Evolutionary conservation across 345 rosid species (phyloP), one percentile per base, ranked within the genome.

Genomic region (Aegle marmelos): DNA sequence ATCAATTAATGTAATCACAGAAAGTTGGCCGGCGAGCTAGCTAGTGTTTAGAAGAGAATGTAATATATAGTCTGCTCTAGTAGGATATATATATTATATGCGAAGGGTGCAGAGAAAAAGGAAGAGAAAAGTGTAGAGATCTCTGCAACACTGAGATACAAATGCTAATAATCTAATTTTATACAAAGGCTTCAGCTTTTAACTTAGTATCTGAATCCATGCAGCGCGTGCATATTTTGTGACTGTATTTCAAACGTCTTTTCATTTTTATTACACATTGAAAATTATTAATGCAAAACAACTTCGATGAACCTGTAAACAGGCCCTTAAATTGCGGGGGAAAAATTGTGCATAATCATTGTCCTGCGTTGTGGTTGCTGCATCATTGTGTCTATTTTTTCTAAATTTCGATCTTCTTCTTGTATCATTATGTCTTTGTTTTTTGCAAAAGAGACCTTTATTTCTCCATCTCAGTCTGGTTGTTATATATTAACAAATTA

Each of bases 1-100:
- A 53, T 53, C 2, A 33, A 31, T 72, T 71, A 60, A 72, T 82
- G 82, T 84, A 86, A 76, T 81, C 82, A 81, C 80, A 83, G 76
- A 79, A 76, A 70, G 70, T 31, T 78, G 76, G 75, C 21, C 7
- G 68, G 53, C 59, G 48, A 79, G 83, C 80, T 70, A 72, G 60
- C 31, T 10, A 75, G 33, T 72, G 33, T 76, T 57, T 68, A 83
- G 83, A 81, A 80, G 75, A 60, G 81, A 72, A 74, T 80, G 86
- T 83, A 83, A 83, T 76, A 80, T 37, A 81, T 45, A 45, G 79
- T 77, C 68, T 79, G 48, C 77, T 81, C 73, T 78, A 67, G 80
- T 80, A 76, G 79, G 56, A 53, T 53, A 53, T 53, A 53, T 17
- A 53, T 75, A 48, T 31, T 31, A n/a, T 31, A 31, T 37, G 7